Percentiles rank a stretch among this genome's conserved stretches.
phyloP scores from a whole-genome alignment of 1,139 yeast genomes.

The Kazachstania sp. region DNA sequence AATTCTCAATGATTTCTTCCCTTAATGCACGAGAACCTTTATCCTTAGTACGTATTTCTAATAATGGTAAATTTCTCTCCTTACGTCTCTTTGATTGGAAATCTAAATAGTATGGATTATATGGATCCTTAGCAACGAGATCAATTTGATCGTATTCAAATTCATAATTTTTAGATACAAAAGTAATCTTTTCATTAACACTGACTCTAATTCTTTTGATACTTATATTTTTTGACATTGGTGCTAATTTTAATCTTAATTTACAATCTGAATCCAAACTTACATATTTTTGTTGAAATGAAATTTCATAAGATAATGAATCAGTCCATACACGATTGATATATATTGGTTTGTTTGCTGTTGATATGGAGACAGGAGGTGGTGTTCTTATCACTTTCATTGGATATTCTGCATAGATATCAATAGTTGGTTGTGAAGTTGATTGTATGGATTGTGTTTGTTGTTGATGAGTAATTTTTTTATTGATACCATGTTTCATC shows the following conservation, averaged over 20 bases:
- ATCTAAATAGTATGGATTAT: conserved; percentile 35
- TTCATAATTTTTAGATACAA: conserved; percentile 48
- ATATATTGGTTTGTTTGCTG: conserved; percentile 73
- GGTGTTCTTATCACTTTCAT: conserved; percentile 56
- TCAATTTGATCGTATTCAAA: conserved; percentile 55
- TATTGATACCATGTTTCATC: conserved; percentile 4
- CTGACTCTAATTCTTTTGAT: conserved; percentile 69
- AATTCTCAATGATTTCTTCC: conserved; percentile 54
- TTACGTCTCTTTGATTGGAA: conserved; percentile 30
- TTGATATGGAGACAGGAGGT: conserved; percentile 64
- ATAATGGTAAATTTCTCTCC: conserved; percentile 50
- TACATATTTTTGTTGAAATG: conserved; percentile 69
- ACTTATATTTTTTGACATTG: conserved; percentile 58
- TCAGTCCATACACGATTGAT: conserved; percentile 82
- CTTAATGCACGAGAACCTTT: conserved; percentile 42
- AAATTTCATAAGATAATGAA: conserved; percentile 66
- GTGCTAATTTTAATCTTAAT: conserved; percentile 62
- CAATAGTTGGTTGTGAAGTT: neutral
- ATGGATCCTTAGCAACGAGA: conserved; percentile 31
- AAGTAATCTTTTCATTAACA: conserved; percentile 65
- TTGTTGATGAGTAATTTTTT: neutral
- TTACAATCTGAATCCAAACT: conserved; percentile 58
- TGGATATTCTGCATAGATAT: conserved; percentile 21
- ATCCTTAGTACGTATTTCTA: conserved; percentile 54
- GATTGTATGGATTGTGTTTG: neutral